Evolutionary conservation across 768 basidiomycete genomes (phyloP).

Genomic region (Glaciozyma martinii): DNA sequence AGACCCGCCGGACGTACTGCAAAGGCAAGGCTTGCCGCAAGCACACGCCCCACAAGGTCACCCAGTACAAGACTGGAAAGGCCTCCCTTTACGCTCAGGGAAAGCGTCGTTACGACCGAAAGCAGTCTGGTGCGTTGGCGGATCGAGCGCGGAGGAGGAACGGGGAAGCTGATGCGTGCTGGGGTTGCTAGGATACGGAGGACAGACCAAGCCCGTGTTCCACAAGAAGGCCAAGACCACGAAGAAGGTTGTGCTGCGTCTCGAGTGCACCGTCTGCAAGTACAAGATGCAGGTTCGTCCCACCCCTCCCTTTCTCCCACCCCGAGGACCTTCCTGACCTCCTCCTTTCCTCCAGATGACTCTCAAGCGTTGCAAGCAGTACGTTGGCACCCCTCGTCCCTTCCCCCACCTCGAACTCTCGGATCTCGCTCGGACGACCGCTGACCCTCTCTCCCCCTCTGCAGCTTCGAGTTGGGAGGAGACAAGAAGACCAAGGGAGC

Average conservation of each 20-base stretch:
- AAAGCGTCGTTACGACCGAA: constrained; percentile 99
- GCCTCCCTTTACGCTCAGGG: constrained; percentile 96
- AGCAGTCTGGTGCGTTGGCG: constrained; percentile 56
- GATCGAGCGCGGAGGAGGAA: not conserved
- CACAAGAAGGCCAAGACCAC: constrained; percentile 97
- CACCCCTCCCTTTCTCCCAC: not conserved
- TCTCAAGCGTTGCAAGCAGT: constrained; percentile 99
- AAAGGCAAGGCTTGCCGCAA: constrained; percentile 95
- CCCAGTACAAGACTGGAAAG: constrained; percentile 99
- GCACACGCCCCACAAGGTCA: constrained; percentile 99
- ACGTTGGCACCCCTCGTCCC: constrained; percentile 40
- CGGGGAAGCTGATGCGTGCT: not conserved
- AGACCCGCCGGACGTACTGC: constrained; percentile 98
- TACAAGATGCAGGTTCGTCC: constrained; percentile 72
- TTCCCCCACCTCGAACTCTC: not conserved
- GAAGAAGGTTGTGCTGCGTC: constrained; percentile 96
- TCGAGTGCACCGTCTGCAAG: constrained; percentile 98
- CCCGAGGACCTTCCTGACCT: not conserved
- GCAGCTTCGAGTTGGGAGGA: constrained; percentile 95
- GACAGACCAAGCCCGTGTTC: constrained; percentile 99
- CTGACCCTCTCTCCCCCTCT: not conserved
- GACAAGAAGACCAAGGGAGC: constrained; percentile 5
- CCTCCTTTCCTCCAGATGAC: constrained; percentile 44
- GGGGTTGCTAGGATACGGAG: constrained; percentile 69
- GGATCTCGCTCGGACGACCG: too few relatives aligned